Percentiles rank a stretch among this genome's conserved stretches.
Conservation (phyloP, 2,329 filamentous ascomycete species). For the Drechslerella dactyloides region DNA sequence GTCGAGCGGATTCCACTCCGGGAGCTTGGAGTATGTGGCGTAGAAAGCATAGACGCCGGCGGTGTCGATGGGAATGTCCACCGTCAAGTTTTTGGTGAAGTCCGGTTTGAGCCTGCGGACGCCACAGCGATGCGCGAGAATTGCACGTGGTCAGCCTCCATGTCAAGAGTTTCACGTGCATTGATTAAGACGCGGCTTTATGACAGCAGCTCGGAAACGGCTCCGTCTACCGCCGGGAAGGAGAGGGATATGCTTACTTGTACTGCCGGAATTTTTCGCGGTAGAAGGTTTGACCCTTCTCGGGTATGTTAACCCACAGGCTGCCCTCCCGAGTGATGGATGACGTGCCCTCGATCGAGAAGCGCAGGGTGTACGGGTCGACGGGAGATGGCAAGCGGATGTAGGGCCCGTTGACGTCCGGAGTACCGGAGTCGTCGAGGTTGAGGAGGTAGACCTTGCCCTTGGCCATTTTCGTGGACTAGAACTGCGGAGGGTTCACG, state of each 20-base stretch:
- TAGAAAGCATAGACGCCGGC: conserved; percentile 88
- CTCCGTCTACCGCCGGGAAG: no score
- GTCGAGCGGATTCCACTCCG: conserved; percentile 70
- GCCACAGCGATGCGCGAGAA: conserved; percentile 47
- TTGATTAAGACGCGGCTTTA: no score
- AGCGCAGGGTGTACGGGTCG: conserved; percentile 79
- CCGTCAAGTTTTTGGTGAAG: conserved; percentile 89
- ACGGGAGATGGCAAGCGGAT: conserved; percentile 84
- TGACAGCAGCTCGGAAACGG: no score
- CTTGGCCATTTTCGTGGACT: conserved; percentile 24
- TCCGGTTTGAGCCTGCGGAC: conserved; percentile 85
- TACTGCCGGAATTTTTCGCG: conserved; percentile 83
- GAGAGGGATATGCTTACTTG: conserved; percentile 66
- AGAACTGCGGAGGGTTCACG: no score
- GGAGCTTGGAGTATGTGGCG: conserved; percentile 91
- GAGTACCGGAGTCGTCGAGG: conserved; percentile 90
- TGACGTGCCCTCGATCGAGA: conserved; percentile 91
- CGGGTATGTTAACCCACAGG: conserved; percentile 94
- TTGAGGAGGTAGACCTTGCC: conserved; percentile 80
- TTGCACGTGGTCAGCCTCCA: neutral
- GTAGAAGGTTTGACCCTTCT: conserved; percentile 74
- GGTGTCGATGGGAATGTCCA: conserved; percentile 80
- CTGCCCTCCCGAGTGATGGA: conserved; percentile 94
- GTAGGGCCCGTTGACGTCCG: conserved; percentile 85
- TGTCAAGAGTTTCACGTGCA: neutral